Conservation (phyloP, 2,329 filamentous ascomycete genomes). For the Parafenestella ontariensis region DNA sequence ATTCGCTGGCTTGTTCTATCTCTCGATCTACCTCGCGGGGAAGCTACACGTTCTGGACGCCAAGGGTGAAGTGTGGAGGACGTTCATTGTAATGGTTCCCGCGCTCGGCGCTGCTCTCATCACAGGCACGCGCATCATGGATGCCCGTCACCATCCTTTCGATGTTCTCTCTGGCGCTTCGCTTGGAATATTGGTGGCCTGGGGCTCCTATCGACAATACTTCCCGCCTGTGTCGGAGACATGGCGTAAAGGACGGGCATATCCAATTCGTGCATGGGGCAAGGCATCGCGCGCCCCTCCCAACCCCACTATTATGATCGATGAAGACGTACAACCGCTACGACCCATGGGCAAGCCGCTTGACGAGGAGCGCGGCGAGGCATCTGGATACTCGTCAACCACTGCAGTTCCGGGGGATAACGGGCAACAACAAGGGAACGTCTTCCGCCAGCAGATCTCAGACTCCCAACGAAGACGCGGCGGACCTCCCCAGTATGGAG, state of each 20-base stretch:
- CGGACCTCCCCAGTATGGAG: conserved; percentile 30
- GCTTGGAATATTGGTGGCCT: conserved; percentile 61
- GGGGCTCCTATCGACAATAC: conserved; percentile 64
- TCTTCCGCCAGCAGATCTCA: conserved; percentile 49
- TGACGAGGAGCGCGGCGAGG: conserved; percentile 43
- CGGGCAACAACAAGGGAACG: conserved; percentile 29
- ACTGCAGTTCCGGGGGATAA: conserved; percentile 27
- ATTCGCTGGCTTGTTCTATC: conserved; percentile 66
- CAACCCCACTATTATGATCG: conserved; percentile 28
- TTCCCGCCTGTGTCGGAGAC: conserved; percentile 63
- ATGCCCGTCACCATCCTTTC: conserved; percentile 67
- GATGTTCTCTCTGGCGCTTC: conserved; percentile 64
- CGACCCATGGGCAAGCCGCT: conserved; percentile 32
- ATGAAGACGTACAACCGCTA: conserved; percentile 43
- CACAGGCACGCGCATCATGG: conserved; percentile 66
- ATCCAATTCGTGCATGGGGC: conserved; percentile 65
- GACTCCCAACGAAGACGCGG: conserved; percentile 46
- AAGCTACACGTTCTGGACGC: conserved; percentile 67
- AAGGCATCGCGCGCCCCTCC: conserved; percentile 45
- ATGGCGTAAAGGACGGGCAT: conserved; percentile 65
- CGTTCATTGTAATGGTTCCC: conserved; percentile 61
- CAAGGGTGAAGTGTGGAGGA: conserved; percentile 67
- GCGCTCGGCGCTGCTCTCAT: conserved; percentile 62
- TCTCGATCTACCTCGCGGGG: conserved; percentile 65
- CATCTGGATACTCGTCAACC: conserved; percentile 39